These are phyloP conservation scores for Fusarium sp. DNA, from an alignment of 2,329 filamentous ascomycete genomes.

Conservation along the genomic window DNA sequence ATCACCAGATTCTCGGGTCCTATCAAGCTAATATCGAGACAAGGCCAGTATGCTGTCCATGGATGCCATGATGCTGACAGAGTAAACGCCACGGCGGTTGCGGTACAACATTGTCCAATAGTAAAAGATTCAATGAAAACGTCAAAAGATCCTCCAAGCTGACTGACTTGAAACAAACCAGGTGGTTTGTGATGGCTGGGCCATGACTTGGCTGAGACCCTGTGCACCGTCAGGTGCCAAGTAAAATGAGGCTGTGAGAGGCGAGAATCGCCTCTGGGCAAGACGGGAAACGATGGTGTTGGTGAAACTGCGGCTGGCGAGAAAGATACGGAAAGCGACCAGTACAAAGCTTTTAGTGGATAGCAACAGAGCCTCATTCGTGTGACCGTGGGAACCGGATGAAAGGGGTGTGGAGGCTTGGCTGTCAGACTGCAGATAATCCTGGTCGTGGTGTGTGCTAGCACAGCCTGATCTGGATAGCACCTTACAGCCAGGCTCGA, in stretches of 20 bases:
- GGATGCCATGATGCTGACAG: too few species aligned
- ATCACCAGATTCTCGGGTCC: neutral
- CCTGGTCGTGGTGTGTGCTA: too few species aligned
- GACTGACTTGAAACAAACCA: neutral
- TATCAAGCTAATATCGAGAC: neutral
- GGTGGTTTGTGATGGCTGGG: neutral
- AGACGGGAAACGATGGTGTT: neutral
- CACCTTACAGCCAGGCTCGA: too few species aligned
- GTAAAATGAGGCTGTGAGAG: neutral
- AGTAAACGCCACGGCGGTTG: neutral
- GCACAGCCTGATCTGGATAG: too few species aligned
- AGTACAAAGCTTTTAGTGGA: too few species aligned
- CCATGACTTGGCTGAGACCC: neutral
- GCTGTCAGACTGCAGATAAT: too few species aligned
- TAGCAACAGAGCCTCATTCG: too few species aligned
- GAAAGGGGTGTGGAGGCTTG: too few species aligned
- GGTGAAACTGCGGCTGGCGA: too few species aligned
- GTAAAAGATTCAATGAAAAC: neutral
- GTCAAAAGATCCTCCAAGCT: neutral
- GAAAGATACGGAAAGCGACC: too few species aligned
- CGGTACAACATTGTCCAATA: neutral
- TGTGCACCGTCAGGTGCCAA: neutral
- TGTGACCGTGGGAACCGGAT: too few species aligned
- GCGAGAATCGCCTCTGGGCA: neutral
- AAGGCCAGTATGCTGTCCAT: neutral